phyloP scores from a whole-genome alignment of 2,329 filamentous ascomycete genomes.

The Botrytis medusae region DNA sequence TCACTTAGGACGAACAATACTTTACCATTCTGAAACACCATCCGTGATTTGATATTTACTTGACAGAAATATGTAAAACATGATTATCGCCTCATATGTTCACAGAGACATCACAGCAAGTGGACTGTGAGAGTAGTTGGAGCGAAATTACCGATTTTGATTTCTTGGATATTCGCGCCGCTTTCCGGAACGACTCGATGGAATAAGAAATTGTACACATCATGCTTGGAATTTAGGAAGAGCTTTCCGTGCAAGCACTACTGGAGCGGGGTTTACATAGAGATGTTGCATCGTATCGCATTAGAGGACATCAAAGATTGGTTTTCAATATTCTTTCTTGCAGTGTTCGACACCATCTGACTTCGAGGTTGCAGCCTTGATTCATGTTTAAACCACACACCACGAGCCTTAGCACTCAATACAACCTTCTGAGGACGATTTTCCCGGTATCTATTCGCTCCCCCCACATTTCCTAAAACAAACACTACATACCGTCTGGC shows the following conservation, averaged over 20 bases:
- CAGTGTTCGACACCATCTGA: background rate
- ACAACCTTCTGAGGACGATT: background rate
- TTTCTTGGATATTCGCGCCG: background rate
- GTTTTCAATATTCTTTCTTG: too few relatives aligned
- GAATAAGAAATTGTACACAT: background rate
- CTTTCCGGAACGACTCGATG: background rate
- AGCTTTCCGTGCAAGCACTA: background rate
- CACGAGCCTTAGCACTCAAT: background rate
- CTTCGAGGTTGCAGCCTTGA: background rate
- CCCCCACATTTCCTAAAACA: constrained; percentile 63
- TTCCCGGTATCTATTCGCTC: background rate
- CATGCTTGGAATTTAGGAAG: background rate
- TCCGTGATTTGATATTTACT: background rate
- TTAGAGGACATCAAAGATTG: too few relatives aligned
- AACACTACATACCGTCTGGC: constrained; percentile 84
- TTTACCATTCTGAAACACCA: background rate
- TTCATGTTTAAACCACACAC: background rate
- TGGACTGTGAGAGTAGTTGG: background rate
- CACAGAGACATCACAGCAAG: background rate
- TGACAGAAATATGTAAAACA: background rate
- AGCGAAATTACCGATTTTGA: background rate
- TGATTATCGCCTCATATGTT: background rate
- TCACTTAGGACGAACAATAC: background rate
- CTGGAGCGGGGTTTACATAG: too few relatives aligned
- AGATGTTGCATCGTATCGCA: background rate